Base-by-base conservation (phyloP, 495 filamentous ascomycete genomes). In the Neurospora sp. region DNA sequence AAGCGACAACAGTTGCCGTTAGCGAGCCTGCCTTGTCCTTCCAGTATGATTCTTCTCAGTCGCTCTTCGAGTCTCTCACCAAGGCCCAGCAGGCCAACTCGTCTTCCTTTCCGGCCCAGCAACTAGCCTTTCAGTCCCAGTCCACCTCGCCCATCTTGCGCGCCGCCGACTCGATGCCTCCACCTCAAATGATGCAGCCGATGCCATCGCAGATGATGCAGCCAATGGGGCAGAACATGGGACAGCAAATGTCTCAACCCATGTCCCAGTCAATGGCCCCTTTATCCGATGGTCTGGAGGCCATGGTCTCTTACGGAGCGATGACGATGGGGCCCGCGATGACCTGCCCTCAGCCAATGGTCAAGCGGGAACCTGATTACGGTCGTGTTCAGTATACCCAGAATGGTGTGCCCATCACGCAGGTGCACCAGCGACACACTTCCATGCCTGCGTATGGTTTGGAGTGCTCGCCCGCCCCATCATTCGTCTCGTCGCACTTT, bases 81-180 rank as follows among this genome's bases (percentile, higher is more conserved):
- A 99, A 98, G 86, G 94, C 95, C 40, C 96, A 99, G 85, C 96
- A 98, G 88, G 94, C 94, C 80, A 98, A 96, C 84, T 93, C 94
- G 41, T 98, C 95, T 35, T 96, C 95, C 37, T 98, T 98, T 87
- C 93, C 89, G 85, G 92, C 92, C 75, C 93, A 88, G 77, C 85
- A 95, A 80, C 89, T 92, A 79, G 90, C 91, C 82, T 94, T 90
- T 86, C 89, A 87, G 79, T 86, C 83, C 72, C 92, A 93, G 85
- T 88, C 92, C 73, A 89, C 85, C 70, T 96, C 94, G 70, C 96
- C 96, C 44, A 92, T 94, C 75, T 92, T 97, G 88, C 90, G 94
- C 80, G 93, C 92, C 72, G 92, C 95, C 85, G 96, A 87, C 76
- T 86, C 89, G 73, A 88, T 89, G 87, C 88, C 89, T 20, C 87